Conservation (phyloP, 1,139 yeast species). For the Blastobotrys indianensis region DNA sequence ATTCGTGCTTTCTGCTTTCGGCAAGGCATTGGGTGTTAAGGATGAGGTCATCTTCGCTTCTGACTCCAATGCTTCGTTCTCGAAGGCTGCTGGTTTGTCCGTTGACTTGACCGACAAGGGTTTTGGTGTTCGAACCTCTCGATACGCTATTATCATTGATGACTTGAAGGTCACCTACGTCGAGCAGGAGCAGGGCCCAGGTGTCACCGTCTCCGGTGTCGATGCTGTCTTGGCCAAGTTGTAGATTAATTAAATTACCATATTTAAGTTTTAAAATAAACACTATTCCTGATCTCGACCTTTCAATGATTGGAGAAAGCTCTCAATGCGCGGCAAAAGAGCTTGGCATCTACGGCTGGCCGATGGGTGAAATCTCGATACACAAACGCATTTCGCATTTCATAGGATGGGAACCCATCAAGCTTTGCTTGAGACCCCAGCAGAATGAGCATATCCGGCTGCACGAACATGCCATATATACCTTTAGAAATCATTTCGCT, state of each 20-base stretch:
- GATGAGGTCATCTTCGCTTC: slow-evolving; percentile 55
- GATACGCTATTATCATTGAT: slow-evolving; percentile 68
- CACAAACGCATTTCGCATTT: slow-evolving; percentile 13
- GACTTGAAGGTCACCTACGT: slow-evolving; percentile 59
- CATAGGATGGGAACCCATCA: slow-evolving; percentile 18
- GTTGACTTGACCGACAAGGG: slow-evolving; percentile 53
- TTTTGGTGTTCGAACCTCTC: slow-evolving; percentile 57
- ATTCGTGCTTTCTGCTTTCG: slow-evolving; percentile 76
- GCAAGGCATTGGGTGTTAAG: slow-evolving; percentile 56
- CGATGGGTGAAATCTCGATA: slow-evolving; percentile 12
- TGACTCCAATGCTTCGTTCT: slow-evolving; percentile 62
- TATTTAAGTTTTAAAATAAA: slow-evolving; percentile 3
- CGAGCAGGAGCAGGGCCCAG: slow-evolving; percentile 58
- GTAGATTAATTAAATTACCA: slow-evolving; percentile 17
- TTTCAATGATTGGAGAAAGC: slow-evolving; percentile 2
- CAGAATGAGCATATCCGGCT: slow-evolving; percentile 15
- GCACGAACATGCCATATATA: slow-evolving; percentile 11
- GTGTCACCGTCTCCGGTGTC: slow-evolving; percentile 58
- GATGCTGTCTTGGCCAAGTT: slow-evolving; percentile 45
- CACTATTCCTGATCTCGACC: not conserved
- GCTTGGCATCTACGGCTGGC: slow-evolving; percentile 2
- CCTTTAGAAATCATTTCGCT: slow-evolving; percentile 7
- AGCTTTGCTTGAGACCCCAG: slow-evolving; percentile 13
- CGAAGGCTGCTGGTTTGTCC: slow-evolving; percentile 56
- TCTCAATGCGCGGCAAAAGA: slow-evolving; percentile 10